Conservation (phyloP, 1,284 basidiomycete genomes). For the Mycena sp. region DNA sequence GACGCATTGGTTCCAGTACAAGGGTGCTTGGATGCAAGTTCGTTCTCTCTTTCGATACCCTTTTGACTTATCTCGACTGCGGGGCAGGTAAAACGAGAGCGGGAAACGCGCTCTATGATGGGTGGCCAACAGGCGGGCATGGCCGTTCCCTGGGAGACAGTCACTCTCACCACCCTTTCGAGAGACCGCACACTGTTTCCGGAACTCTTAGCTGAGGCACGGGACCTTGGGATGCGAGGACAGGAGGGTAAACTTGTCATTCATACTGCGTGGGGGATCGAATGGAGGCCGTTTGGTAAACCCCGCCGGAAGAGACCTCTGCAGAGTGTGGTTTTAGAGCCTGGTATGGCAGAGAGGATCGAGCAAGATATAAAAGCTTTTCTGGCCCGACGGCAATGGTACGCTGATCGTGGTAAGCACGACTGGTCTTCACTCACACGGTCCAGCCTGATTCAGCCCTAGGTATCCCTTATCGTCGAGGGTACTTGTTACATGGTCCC, state of each 20-base stretch:
- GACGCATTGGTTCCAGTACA: slow-evolving; percentile 92
- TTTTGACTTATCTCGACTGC: slow-evolving; percentile 8
- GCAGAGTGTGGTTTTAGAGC: slow-evolving; percentile 90
- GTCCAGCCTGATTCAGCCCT: slow-evolving; percentile 21
- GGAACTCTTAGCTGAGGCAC: slow-evolving; percentile 85
- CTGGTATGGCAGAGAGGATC: slow-evolving; percentile 84
- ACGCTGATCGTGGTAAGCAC: slow-evolving; percentile 87
- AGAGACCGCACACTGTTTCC: slow-evolving; percentile 87
- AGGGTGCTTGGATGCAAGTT: slow-evolving; percentile 95
- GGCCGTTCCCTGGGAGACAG: slow-evolving; percentile 92
- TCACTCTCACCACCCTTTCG: slow-evolving; percentile 93
- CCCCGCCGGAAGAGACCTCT: slow-evolving; percentile 90
- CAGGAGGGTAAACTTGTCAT: slow-evolving; percentile 97
- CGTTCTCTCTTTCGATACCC: slow-evolving; percentile 33
- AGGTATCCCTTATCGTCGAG: slow-evolving; percentile 98
- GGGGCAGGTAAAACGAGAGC: slow-evolving; percentile 86
- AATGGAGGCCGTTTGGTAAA: slow-evolving; percentile 97
- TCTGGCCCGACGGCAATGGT: slow-evolving; percentile 90
- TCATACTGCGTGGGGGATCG: slow-evolving; percentile 95
- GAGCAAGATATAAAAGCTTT: slow-evolving; percentile 87
- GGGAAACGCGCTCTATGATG: slow-evolving; percentile 89
- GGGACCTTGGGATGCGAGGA: slow-evolving; percentile 85
- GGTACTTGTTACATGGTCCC: slow-evolving; percentile 95
- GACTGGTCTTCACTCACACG: not conserved
- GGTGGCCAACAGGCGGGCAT: slow-evolving; percentile 29